Base-by-base conservation (phyloP, 257 asterid genomes). In the Capsicum rhomboideum region DNA sequence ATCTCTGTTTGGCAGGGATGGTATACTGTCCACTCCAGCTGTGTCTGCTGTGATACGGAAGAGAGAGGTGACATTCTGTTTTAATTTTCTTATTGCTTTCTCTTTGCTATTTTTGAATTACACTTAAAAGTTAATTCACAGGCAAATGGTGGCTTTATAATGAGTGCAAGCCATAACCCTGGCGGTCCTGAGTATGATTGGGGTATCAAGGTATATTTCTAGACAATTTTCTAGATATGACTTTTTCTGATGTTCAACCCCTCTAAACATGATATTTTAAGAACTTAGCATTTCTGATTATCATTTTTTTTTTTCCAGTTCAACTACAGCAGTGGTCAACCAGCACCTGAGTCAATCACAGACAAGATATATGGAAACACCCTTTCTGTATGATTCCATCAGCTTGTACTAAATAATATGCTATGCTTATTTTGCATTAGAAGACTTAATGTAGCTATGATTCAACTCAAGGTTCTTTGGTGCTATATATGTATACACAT, bases 111-210 rank as follows among this genome's bases (percentile, higher is more conserved):
- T 85, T 37, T 54, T 61, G 83, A 42, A 46, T 34, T 80, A 68
- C 31, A 59, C n/a, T 56, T 26, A 72, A 63, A 63, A 10, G 23
- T 75, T 40, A 2, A 10, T 82, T 77, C 13, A 58, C 89, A 97
- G 99, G 99, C 99, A 58, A 95, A 93, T 88, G 98, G 99, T 81
- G 98, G 98, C 84, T 95, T 97, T 86, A 82, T 97, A 85, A 97
- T 95, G 99, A 97, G 99, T 86, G 98, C 99, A 79, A 97, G 98
- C 90, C 99, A 97, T 87, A 97, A 95, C 90, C 98, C 97, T 26
- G 99, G 99, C 79, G 99, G 99, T 83, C 99, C 98, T 11, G 98
- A 95, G 28, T 93, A 95, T 79, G 99, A 97, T 84, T 97, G 99
- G 99, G 99, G 99, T 83, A 97, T 97, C 89, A 97, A 97, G 99